A percentile compares a stretch with the other conserved stretches of the same genome.
Evolutionary conservation across 768 basidiomycete species (phyloP).

Genomic region (Hortiboletus flavorubellus): DNA sequence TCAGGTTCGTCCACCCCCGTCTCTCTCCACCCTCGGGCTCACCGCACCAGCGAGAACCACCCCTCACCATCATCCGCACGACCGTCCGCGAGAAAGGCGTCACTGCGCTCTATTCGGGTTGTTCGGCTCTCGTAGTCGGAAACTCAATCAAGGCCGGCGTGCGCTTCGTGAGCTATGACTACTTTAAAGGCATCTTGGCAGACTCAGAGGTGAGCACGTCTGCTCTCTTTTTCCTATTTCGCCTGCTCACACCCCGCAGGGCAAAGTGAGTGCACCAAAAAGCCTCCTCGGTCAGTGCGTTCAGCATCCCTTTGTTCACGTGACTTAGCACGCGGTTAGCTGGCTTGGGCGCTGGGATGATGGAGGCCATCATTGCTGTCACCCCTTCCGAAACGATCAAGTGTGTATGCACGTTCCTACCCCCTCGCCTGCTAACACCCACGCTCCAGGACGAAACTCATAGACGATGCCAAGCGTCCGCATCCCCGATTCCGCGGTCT

Average conservation of each 20-base stretch:
- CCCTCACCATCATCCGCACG: constrained; percentile 66
- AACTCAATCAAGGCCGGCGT: constrained; percentile 95
- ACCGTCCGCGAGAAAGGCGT: constrained; percentile 78
- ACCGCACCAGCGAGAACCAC: constrained; percentile 54
- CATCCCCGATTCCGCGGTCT: constrained; percentile 85
- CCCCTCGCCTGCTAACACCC: background rate
- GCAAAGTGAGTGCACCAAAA: constrained; percentile 83
- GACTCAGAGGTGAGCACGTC: constrained; percentile 66
- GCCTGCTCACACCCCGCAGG: constrained; percentile 43
- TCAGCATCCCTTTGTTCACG: background rate
- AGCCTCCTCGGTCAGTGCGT: constrained; percentile 68
- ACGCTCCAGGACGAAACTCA: constrained; percentile 83
- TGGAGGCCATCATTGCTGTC: constrained; percentile 90
- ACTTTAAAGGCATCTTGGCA: constrained; percentile 80
- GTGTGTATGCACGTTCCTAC: constrained; percentile 41
- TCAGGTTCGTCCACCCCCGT: constrained; percentile 41
- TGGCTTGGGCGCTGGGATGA: constrained; percentile 85
- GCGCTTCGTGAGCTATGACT: constrained; percentile 91
- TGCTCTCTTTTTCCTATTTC: too few species aligned
- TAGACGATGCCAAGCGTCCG: constrained; percentile 87
- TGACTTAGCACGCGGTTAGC: constrained; percentile 38
- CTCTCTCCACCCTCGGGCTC: background rate
- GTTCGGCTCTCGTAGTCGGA: constrained; percentile 83
- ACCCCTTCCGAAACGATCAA: constrained; percentile 99
- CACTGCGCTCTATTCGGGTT: constrained; percentile 89